Evolutionary conservation across 768 basidiomycete genomes (phyloP), one percentile per base, ranked within the genome.

Genomic region (Holtermanniella nyarrowii): DNA sequence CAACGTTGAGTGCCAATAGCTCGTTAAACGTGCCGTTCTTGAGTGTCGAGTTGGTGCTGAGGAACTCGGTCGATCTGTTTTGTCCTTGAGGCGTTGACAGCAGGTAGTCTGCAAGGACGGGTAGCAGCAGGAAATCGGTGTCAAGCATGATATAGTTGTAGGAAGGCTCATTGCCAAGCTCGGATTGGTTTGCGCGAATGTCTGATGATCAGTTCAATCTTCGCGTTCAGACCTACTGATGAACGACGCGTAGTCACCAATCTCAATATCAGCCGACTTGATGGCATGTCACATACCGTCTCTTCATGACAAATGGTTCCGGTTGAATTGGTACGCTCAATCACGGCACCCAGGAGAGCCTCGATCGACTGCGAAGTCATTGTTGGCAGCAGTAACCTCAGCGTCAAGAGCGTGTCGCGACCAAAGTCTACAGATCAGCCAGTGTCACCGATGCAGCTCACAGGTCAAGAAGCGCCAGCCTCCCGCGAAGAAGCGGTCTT

Each of bases 241-340:
- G 46, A 73, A 75, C 5, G 70, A 73, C 5, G 75, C 75, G 55
- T 75, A 76, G 48, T 77, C 65, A 31, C 65, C 65, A 20, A 64
- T 59, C 51, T 57, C 7, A 20, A 16, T 5, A 47, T 47, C 25
- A 44, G 3, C 24, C 11, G n/a, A n/a, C n/a, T n/a, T n/a, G n/a
- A 11, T 16, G 1, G 4, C 24, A 12, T 26, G 20, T 20, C 65
- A 12, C 73, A 66, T 63, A 50, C 45, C 12, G 54, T 66, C 51
- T 76, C 75, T 60, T 76, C 76, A 55, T 76, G 76, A 50, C 76
- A 77, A 11, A 77, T 48, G 3, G 74, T 72, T 1, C 76, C 76
- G 0, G 76, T 75, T 4, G 59, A 56, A 56, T 76, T 76, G 2
- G 71, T 69, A 5, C 75, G 66, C 49, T 76, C 74, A 21, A 77